Evolutionary conservation across 768 basidiomycete species (phyloP).

Genomic region (Galerina marginata): DNA sequence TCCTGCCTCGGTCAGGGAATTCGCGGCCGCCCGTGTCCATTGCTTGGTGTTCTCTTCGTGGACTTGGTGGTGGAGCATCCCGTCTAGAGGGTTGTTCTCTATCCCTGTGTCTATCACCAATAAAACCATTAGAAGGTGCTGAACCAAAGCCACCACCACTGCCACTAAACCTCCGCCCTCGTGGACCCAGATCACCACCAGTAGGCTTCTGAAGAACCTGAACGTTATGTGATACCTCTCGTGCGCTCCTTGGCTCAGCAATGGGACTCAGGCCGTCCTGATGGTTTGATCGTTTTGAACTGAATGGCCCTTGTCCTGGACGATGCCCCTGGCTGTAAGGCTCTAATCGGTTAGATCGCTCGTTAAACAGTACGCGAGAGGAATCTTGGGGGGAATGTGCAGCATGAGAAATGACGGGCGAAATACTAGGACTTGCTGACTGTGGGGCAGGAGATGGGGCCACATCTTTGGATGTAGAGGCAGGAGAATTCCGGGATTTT

Average conservation of each 20-base stretch:
- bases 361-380: constrained; percentile 91
- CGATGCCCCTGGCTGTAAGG: constrained; percentile 68
- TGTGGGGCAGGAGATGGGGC: constrained; percentile 30
- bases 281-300: constrained; percentile 49
- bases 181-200: constrained; percentile 31
- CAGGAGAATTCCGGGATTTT: constrained; percentile 61
- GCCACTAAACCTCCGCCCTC: constrained; percentile 39
- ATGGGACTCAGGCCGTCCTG: constrained; percentile 44
- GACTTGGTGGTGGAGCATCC: constrained; percentile 45
- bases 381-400: constrained; percentile 58
- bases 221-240: constrained; percentile 51
- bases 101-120: constrained; percentile 30
- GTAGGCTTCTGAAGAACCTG: constrained; percentile 67
- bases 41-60: constrained; percentile 38
- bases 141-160: constrained; percentile 32
- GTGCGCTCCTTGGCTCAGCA: constrained; percentile 47
- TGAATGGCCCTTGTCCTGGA: constrained; percentile 43
- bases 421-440: constrained; percentile 28
- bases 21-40: constrained; percentile 36
- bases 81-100: constrained; percentile 37
- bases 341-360: constrained; percentile 88
- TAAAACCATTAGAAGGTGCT: constrained; percentile 27
- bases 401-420: constrained; percentile 40
- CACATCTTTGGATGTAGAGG: constrained; percentile 47
- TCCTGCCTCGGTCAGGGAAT: constrained; percentile 40